These are phyloP conservation scores for Spathaspora girioi DNA, from an alignment of 805 yeast species.

Conservation along the genomic window DNA sequence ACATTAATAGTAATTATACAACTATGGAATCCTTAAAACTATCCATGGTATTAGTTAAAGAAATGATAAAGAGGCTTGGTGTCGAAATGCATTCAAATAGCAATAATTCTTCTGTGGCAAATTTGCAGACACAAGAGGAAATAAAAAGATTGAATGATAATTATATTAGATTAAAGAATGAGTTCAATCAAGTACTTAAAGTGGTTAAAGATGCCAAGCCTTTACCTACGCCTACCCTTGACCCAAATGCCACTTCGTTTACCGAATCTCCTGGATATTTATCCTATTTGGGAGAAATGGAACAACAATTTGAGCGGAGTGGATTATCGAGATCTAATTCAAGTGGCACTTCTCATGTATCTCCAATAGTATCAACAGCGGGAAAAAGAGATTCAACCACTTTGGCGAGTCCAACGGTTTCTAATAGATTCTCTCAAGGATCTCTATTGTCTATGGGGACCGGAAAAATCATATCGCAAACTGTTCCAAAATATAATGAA, in stretches of 20 bases:
- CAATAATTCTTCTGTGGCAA: conserved; percentile 9
- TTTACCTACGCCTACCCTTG: conserved; percentile 59
- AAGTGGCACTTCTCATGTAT: not conserved
- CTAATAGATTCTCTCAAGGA: conserved; percentile 36
- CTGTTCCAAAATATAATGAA: conserved; percentile 14
- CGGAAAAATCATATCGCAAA: conserved; percentile 34
- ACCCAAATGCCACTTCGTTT: conserved; percentile 28
- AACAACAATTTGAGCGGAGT: not conserved
- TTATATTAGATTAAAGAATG: conserved; percentile 56
- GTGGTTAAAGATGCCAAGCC: conserved; percentile 64
- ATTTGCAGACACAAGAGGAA: conserved; percentile 19
- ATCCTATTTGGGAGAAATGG: not conserved
- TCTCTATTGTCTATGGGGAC: conserved; percentile 39
- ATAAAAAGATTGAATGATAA: conserved; percentile 47
- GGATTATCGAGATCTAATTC: not conserved
- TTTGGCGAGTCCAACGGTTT: conserved; percentile 12
- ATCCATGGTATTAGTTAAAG: conserved; percentile 33
- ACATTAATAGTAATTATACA: conserved; percentile 34
- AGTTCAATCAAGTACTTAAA: conserved; percentile 60
- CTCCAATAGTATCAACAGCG: not conserved
- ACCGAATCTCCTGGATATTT: conserved; percentile 5
- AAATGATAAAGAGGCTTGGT: conserved; percentile 26
- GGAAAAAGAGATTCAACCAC: not conserved
- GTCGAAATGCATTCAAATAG: conserved; percentile 15
- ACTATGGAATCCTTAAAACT: conserved; percentile 34